Conservation (phyloP, 179 eudicot genomes). For the Nepenthes alata region DNA sequence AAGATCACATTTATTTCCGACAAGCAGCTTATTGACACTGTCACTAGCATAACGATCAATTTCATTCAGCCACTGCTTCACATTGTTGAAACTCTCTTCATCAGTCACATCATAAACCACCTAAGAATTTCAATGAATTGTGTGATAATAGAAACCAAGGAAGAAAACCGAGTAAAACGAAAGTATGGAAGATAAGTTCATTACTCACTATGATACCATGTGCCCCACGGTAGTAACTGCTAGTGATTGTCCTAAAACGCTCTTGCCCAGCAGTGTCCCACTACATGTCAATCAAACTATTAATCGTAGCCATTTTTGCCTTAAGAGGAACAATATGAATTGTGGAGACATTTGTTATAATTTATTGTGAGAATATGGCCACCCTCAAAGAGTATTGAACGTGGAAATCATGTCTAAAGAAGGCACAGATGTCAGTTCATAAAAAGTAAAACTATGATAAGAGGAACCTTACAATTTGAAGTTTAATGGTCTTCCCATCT, state of each 20-base stretch:
- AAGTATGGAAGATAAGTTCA: neutral
- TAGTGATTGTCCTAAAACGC: conserved; percentile 5
- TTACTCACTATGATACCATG: conserved; percentile 7
- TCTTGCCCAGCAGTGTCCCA: conserved; percentile 15
- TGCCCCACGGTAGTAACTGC: conserved; percentile 5
- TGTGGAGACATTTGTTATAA: too few species aligned
- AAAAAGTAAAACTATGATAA: neutral
- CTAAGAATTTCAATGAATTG: neutral
- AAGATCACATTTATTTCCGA: conserved; percentile 19
- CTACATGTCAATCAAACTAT: conserved; percentile 10
- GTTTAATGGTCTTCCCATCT: conserved; percentile 44
- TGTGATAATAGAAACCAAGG: neutral
- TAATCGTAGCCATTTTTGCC: too few species aligned
- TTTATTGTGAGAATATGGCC: neutral
- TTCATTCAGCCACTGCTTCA: conserved; percentile 12
- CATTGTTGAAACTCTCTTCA: conserved; percentile 10
- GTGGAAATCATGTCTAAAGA: too few species aligned
- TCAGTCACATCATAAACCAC: conserved; percentile 13
- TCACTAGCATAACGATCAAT: conserved; percentile 36
- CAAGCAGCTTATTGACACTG: conserved; percentile 42
- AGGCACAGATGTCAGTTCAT: too few species aligned
- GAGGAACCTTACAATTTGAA: conserved; percentile 33
- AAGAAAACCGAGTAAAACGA: neutral
- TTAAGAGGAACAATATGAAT: too few species aligned
- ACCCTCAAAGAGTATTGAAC: neutral